phyloP scores from a whole-genome alignment of 176 grass and related monocot species.

The Bothriochloa decipiens region DNA sequence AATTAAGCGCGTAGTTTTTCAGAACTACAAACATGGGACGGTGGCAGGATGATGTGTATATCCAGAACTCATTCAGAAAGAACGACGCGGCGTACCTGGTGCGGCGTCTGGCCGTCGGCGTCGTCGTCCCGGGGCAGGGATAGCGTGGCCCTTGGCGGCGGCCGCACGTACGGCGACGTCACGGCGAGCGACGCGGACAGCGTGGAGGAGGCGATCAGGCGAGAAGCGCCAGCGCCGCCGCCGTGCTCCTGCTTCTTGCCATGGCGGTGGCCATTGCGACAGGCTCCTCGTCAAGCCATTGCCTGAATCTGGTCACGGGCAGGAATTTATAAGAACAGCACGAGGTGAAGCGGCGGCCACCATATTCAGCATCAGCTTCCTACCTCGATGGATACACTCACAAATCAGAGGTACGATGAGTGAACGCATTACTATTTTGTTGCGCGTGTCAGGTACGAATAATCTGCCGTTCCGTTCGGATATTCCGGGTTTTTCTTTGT shows the following conservation, averaged over 20 bases:
- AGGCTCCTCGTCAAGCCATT: no score
- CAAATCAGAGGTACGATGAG: background rate
- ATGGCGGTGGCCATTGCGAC: background rate
- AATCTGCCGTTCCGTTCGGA: no score
- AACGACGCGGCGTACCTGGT: conserved; percentile 46
- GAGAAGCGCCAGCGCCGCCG: conserved; percentile 14
- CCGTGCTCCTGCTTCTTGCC: background rate
- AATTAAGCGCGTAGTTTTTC: no score
- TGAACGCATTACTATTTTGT: no score
- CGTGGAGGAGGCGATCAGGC: background rate
- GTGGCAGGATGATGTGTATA: no score
- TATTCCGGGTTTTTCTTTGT: no score
- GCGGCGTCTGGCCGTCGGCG: conserved; percentile 49
- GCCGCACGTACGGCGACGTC: conserved; percentile 56
- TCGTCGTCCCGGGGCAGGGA: conserved; percentile 37
- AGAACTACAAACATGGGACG: no score
- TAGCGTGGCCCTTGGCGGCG: conserved; percentile 39
- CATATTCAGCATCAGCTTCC: no score
- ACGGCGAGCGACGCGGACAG: conserved; percentile 27
- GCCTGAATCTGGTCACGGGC: background rate
- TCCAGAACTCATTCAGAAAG: no score
- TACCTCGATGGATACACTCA: background rate
- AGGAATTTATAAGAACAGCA: background rate
- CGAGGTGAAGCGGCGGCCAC: no score
- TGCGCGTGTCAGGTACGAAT: no score